Base-by-base conservation (phyloP, 2,329 filamentous ascomycete species). In the Colletotrichum somersetense region DNA sequence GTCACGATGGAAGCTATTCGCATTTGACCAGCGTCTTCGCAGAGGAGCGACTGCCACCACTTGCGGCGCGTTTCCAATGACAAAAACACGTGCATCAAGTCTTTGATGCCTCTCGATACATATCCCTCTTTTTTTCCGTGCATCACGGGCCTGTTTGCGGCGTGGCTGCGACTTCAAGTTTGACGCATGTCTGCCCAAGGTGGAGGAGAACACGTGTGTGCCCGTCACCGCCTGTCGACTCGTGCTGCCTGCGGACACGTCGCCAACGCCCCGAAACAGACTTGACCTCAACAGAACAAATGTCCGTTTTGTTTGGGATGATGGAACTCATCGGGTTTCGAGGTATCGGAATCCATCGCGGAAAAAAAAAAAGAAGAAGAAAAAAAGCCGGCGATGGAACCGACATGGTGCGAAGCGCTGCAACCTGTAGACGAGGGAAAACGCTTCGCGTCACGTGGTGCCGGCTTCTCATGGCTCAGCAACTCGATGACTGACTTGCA, bases 131-230 rank as follows among this genome's bases (percentile, higher is more conserved):
- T 30, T 67, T 59, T 46, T 46, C 5, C 11, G n/a, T n/a, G 16
- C 38, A 52, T 61, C 38, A 50, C 20, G 12, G 5, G 23, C 3
- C 26, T 50, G 23, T 63, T 46, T 44, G 44, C 26, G 14, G 30
- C 44, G 35, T 5, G 35, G 46, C 53, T 33, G 55, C 53, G 40
- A 59, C 40, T 62, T 48, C 38, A 48, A 64, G 58, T 20, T 42
- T 42, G 59, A 72, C 66, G 69, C 69, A 72, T 69, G 69, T 33
- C 23, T 69, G 67, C 69, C 69, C 66, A 64, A 72, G 62, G 65
- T 72, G 69, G 66, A 72, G 69, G 69, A 69, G 69, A 72, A 71
- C 69, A 71, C 66, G 69, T 72, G 69, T 72, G 59, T 48, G 52
- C 48, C 18, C 18, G 65, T 64, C 66, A 64, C 53, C 59, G 55